Evolutionary conservation across 257 asterid genomes (phyloP), one percentile per base, ranked within the genome.

Genomic region (Gentiana straminea): DNA sequence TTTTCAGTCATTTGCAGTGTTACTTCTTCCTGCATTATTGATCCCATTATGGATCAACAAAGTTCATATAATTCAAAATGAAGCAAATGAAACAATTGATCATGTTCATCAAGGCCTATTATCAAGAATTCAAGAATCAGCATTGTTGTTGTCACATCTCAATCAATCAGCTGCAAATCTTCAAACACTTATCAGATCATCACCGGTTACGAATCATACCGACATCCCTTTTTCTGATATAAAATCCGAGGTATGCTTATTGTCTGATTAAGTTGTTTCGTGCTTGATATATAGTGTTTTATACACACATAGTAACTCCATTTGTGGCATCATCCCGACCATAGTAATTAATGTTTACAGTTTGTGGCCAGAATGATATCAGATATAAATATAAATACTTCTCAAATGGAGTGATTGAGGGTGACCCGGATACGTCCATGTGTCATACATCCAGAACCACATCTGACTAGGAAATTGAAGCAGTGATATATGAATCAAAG

Each of bases 11-110:
- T 13, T 72, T 0, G 60, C 57, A 51, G 76, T 80, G 71, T n/a
- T 82, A 32, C 68, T 76, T 35, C 35, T 77, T 44, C 73, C 80
- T 52, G 68, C 73, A 64, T 36, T 72, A 34, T 39, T 80, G 65
- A 63, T 73, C 50, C 67, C 83, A 1, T 44, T 78, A 10, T 81
- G 93, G 89, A 64, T 73, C 38, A 63, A 35, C 12, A 73, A 63
- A 13, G 74, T 72, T n/a, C 44, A 60, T 32, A 51, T 36, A 56
- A 71, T 78, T 3, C 72, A 79, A 66, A 8, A 43, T 4, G 73
- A 71, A 37, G 76, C 72, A 50, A 68, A 67, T 55, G 52, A 59
- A 52, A 35, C 56, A 7, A 41, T 69, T 13, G 6, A 60, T 47
- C 62, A 51, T 34, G 54, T 57, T 33, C 64, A 70, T 35, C 78